Conservation (phyloP, 1,139 yeast genomes). For the Kodamaea fungicola region DNA sequence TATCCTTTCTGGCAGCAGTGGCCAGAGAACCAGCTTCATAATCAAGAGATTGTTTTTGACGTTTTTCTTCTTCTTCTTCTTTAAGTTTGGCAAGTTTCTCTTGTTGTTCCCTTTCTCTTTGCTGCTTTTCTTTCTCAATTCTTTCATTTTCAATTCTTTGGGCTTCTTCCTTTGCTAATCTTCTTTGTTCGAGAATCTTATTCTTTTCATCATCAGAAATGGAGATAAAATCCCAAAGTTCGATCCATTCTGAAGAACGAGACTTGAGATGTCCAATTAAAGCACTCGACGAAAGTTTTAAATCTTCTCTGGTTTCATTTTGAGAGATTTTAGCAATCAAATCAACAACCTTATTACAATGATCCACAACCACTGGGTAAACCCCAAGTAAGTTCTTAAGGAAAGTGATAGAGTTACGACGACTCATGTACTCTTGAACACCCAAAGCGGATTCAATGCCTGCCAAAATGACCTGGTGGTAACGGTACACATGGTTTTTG, state of each 20-base stretch:
- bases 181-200: slow-evolving; percentile 20
- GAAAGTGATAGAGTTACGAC: slow-evolving; percentile 77
- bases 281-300: slow-evolving; percentile 76
- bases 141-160: slow-evolving; percentile 10
- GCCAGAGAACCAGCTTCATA: slow-evolving; percentile 19
- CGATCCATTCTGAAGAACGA: slow-evolving; percentile 54
- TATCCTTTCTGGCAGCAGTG: slow-evolving; percentile 18
- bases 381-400: slow-evolving; percentile 63
- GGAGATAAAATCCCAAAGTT: slow-evolving; percentile 53
- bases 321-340: slow-evolving; percentile 47
- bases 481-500: slow-evolving; percentile 45
- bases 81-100: slow-evolving; percentile 14
- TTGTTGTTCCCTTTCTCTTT: slow-evolving; percentile 9
- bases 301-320: slow-evolving; percentile 71
- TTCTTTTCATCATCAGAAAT: slow-evolving; percentile 34
- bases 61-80: slow-evolving; percentile 17
- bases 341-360: slow-evolving; percentile 53
- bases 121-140: slow-evolving; percentile 12
- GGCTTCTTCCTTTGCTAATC: slow-evolving; percentile 15
- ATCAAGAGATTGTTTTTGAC: slow-evolving; percentile 14
- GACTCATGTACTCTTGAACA: slow-evolving; percentile 69
- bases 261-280: slow-evolving; percentile 69
- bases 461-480: slow-evolving; percentile 50
- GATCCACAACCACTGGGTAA: slow-evolving; percentile 69
- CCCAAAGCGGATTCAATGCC: slow-evolving; percentile 49